Evolutionary conservation across 2,329 filamentous ascomycete species (phyloP).

Genomic region (Beauveria medogensis): DNA sequence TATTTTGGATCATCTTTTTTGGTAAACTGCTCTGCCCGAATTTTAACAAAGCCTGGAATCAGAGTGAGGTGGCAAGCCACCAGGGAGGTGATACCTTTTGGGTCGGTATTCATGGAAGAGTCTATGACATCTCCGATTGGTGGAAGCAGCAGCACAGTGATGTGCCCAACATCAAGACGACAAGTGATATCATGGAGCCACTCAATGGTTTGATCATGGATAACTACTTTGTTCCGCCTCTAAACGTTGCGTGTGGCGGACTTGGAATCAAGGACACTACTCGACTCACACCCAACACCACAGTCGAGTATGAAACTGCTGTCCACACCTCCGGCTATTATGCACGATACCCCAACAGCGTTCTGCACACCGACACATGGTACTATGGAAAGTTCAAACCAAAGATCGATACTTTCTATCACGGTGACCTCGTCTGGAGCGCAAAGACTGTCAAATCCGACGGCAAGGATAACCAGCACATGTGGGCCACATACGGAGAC

Average conservation of each 20-base stretch:
- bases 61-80: conserved; percentile 61
- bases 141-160: conserved; percentile 82
- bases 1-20: conserved; percentile 90
- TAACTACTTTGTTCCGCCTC: conserved; percentile 75
- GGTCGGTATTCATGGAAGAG: conserved; percentile 78
- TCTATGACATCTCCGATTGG: conserved; percentile 89
- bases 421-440: conserved; percentile 75
- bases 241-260: conserved; percentile 65
- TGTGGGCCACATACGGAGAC: conserved; percentile 72
- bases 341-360: conserved; percentile 47
- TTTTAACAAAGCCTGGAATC: conserved; percentile 79
- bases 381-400: conserved; percentile 68
- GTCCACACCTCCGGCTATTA: conserved; percentile 62
- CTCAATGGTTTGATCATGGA: conserved; percentile 75
- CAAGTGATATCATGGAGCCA: conserved; percentile 59
- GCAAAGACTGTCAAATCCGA: conserved; percentile 50
- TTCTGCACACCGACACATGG: conserved; percentile 61
- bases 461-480: conserved; percentile 58
- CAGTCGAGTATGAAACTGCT: conserved; percentile 45
- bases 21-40: conserved; percentile 83
- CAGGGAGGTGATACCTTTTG: conserved; percentile 69
- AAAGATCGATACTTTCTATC: conserved; percentile 75
- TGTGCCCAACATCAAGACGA: conserved; percentile 47
- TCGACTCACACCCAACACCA: conserved; percentile 56
- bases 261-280: conserved; percentile 55